phyloP scores from a whole-genome alignment of 208 protist species.

The Leishmania amazonensis region DNA sequence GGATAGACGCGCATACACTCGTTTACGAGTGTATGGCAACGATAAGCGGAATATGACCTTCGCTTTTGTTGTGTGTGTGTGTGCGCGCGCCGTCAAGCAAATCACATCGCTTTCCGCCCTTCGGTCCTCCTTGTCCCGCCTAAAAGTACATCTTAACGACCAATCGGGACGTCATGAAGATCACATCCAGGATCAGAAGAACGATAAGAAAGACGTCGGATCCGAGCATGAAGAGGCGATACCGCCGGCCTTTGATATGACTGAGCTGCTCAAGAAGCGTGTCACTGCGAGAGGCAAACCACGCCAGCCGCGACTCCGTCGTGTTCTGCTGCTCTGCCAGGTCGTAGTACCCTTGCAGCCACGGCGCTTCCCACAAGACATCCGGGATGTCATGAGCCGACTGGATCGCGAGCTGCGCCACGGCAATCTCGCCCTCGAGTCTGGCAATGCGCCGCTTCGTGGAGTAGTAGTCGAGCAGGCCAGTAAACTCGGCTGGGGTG shows the following conservation, averaged over 20 bases:
- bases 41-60: neutral
- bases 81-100: no score
- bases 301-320: constrained; percentile 50
- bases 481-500: constrained; percentile 54
- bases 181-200: constrained; percentile 62
- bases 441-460: constrained; percentile 44
- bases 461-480: constrained; percentile 73
- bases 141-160: constrained; percentile 67
- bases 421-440: constrained; percentile 61
- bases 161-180: constrained; percentile 57
- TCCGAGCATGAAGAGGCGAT: constrained; percentile 75
- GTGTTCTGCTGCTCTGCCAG: constrained; percentile 61
- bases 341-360: constrained; percentile 65
- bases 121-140: neutral
- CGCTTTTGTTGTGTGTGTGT: no score
- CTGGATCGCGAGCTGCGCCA: constrained; percentile 56
- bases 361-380: constrained; percentile 79
- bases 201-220: constrained; percentile 80
- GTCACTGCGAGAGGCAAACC: constrained; percentile 66
- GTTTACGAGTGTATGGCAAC: neutral
- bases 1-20: neutral
- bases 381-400: constrained; percentile 61
- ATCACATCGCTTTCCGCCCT: neutral
- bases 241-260: constrained; percentile 57
- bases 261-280: constrained; percentile 67